Evolutionary conservation across 148 eudicot genomes (phyloP), one percentile per base, ranked within the genome.

Genomic region (Silene latifolia): DNA sequence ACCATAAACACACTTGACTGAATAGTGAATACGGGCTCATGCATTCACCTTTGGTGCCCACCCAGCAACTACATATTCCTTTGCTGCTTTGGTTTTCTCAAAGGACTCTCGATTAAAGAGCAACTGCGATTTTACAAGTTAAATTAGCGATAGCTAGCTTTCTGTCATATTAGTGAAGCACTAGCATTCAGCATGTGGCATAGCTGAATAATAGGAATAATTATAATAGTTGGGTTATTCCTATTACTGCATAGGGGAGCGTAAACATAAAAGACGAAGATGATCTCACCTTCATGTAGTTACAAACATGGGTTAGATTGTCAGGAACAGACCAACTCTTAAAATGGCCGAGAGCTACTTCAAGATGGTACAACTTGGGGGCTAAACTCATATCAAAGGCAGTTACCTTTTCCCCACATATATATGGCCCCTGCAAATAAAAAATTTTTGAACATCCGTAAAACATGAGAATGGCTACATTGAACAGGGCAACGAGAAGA

Each of bases 341-440:
- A 81, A 89, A 93, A 81, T 93, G 97, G 70, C 83, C 98, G 75
- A 93, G 97, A 79, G 91, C 87, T 57, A 87, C 81, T 63, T 87
- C 88, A 72, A 89, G 89, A 82, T 88, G 97, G 89, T 83, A 88
- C 11, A 93, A 88, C 85, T 89, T 93, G 18, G 97, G 94, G 51
- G 94, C 98, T 88, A 93, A 84, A 78, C 86, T 87, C 88, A 93
- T 79, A 82, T 93, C 98, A 82, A 87, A 86, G 53, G 97, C 94
- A 78, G 86, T 74, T 70, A 93, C 73, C 23, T 82, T 87, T 47
- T 87, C 88, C 66, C 98, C 96, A 77, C 85, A 84, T 15, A 84
- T 58, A 64, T 81, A 84, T 25, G 87, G 87, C 19, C 84, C 87
- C 87, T 84, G 58, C 11, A 2, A 77, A 76, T n/a, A n/a, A n/a